phyloP scores from a whole-genome alignment of 2,329 filamentous ascomycete genomes.

The Fusarium pseudograminearum region DNA sequence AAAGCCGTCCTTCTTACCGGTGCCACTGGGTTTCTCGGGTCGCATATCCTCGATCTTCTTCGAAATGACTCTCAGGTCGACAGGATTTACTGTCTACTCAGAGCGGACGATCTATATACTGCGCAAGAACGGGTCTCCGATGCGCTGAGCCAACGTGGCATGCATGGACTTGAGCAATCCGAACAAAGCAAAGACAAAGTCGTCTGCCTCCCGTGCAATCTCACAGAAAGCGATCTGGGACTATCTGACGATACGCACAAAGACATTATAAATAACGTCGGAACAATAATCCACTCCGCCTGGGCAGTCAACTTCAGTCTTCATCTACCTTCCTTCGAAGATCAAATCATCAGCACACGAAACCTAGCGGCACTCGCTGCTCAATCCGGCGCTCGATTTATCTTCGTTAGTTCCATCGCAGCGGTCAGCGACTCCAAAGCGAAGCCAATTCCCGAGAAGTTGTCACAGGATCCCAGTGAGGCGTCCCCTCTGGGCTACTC shows the following conservation, averaged over 20 bases:
- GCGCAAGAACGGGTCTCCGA: conserved; percentile 31
- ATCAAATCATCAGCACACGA: conserved; percentile 59
- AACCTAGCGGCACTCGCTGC: conserved; percentile 58
- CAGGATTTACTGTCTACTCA: conserved; percentile 57
- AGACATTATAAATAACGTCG: background rate
- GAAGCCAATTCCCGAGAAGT: conserved; percentile 50
- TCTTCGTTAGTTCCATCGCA: conserved; percentile 65
- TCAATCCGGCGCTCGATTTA: conserved; percentile 50
- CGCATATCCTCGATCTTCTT: conserved; percentile 59
- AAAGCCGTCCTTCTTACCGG: conserved; percentile 65
- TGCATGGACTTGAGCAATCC: conserved; percentile 9
- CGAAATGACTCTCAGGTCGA: background rate
- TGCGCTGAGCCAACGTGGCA: conserved; percentile 7
- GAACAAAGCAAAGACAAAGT: conserved; percentile 3
- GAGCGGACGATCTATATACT: conserved; percentile 27
- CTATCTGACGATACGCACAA: background rate
- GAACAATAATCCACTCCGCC: conserved; percentile 60
- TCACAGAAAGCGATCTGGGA: conserved; percentile 19
- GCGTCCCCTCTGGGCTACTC: conserved; percentile 58
- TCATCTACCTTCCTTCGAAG: conserved; percentile 62
- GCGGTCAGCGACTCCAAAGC: conserved; percentile 53
- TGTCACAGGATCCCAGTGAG: conserved; percentile 31
- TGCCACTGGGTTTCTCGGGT: conserved; percentile 73
- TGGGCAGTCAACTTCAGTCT: conserved; percentile 70
- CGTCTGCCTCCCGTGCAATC: conserved; percentile 33